A percentile compares a stretch with the other conserved stretches of the same genome.
These are phyloP conservation scores for Albophoma yamanashiensis DNA, from an alignment of 2,329 filamentous ascomycete genomes.

Conservation along the genomic window DNA sequence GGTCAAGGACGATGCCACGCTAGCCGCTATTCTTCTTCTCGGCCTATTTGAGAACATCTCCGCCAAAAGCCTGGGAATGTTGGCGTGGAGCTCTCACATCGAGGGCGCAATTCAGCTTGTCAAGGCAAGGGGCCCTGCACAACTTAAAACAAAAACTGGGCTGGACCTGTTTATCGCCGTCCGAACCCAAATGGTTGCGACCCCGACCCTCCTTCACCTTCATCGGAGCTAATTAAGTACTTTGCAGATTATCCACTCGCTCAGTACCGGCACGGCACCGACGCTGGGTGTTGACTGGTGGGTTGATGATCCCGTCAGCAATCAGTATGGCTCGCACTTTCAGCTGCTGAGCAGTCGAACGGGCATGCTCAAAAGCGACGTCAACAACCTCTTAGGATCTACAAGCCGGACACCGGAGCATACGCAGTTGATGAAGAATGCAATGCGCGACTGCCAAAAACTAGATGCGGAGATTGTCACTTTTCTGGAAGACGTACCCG, in stretches of 20 bases:
- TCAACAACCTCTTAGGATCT: constrained; percentile 36
- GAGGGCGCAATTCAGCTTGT: constrained; percentile 50
- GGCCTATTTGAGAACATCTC: constrained; percentile 50
- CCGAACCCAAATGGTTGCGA: constrained; percentile 44
- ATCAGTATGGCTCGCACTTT: constrained; percentile 32
- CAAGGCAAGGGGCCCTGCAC: constrained; percentile 42
- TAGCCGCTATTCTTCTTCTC: constrained; percentile 47
- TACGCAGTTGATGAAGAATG: constrained; percentile 35
- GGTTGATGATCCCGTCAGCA: constrained; percentile 38
- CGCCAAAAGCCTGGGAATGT: constrained; percentile 39
- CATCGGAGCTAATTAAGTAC: background rate
- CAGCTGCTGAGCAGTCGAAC: constrained; percentile 41
- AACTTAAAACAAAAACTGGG: constrained; percentile 39
- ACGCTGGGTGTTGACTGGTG: constrained; percentile 47
- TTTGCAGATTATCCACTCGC: constrained; percentile 40
- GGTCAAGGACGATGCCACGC: constrained; percentile 40
- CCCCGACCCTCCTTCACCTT: background rate
- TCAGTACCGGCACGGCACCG: constrained; percentile 40
- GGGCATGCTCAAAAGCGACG: constrained; percentile 41
- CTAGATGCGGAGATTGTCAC: constrained; percentile 38
- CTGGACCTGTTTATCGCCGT: constrained; percentile 46
- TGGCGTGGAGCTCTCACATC: constrained; percentile 52
- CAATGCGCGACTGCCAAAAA: constrained; percentile 38
- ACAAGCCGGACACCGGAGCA: constrained; percentile 35
- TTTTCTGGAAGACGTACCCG: constrained; percentile 39